Base-by-base conservation (phyloP, 2,329 filamentous ascomycete species). In the Aureobasidium pullulans region DNA sequence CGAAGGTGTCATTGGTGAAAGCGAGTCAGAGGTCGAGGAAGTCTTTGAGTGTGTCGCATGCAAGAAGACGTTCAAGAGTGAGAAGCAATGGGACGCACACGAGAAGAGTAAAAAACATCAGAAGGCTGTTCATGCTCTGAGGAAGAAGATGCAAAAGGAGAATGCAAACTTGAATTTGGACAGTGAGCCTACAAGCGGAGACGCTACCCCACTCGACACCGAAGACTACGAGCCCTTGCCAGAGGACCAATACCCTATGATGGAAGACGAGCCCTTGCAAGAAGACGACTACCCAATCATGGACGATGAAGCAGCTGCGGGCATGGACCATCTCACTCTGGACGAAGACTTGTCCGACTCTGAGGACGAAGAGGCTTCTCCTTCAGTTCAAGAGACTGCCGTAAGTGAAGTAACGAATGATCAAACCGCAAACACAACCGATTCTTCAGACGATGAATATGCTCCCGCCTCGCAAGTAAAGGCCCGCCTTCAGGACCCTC, bases 51-150 rank as follows among this genome's bases (percentile, higher is more conserved):
- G 84, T 64, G 80, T 86, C 36, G 82, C 81, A 6, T 87, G 84
- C 67, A 75, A 79, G 62, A 87, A 87, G 71, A 79, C 69, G 1
- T 94, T 93, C 72, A 89, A 96, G 74, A 97, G 92, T 68, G 89
- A 96, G 70, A 91, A 90, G 64, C 93, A 97, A 69, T 91, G 88
- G 63, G 86, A 95, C 67, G 87, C 88, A 3, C 94, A 99, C 68
- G 92, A 96, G 75, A 90, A 88, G 75, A 97, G 93, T 78, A 99
- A 96, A 72, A 99, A 97, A 74, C 94, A 99, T 68, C 74, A 86
- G 62, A 97, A 96, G 70, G 87, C 90, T 2, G 81, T 96, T 6
- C 86, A 92, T 65, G 83, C 91, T 62, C 74, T 99, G 40, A 85
- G 84, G 67, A 81, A 84, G 67, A 86, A 94, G 70, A 96, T 99